Evolutionary conservation across 495 filamentous ascomycete genomes (phyloP), one percentile per base, ranked within the genome.

Genomic region (Wilcoxina mikolae): DNA sequence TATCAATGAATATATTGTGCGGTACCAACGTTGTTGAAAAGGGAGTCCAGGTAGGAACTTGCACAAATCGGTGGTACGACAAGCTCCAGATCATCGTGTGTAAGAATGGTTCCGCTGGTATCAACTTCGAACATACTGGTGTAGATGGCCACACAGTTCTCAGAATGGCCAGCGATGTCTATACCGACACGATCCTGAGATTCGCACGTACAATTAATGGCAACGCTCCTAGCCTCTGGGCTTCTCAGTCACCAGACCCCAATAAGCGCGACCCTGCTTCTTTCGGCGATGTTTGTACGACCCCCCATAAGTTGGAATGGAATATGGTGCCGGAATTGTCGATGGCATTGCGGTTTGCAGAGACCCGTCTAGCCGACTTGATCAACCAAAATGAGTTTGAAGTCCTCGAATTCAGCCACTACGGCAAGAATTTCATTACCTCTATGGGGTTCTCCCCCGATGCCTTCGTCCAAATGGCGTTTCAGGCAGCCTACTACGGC

Each of bases 61-160:
- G 91, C 69, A 95, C 90, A 12, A 98, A 98, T 67, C 76, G 91
- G 51, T 98, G 91, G 91, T 98, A 98, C 64, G 91, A 98, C 69
- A 98, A 98, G 69, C 77, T 98, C 24, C 91, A 98, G 67, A 96
- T 98, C 57, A 98, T 98, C 52, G 91, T 98, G 35, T 96, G 93
- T 76, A 93, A 94, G 72, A 98, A 95, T 70, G 91, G 91, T 9
- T 91, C 84, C 57, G 91, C 91, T 0, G 91, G 91, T 25, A 96
- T 98, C 78, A 98, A 98, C 69, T 95, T 96, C 58, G 91, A 98
- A 67, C 91, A 98, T 67, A 98, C 91, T 0, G 93, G 93, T 59
- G 91, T 98, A 4, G 91, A 98, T 65, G 91, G 91, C 12, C 91
- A 98, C 65, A 98, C 91, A 1, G 93, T 98, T 3, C 75, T 98